Evolutionary conservation across 306 rosid species (phyloP).

Genomic region (Heteromeles arbutifolia): DNA sequence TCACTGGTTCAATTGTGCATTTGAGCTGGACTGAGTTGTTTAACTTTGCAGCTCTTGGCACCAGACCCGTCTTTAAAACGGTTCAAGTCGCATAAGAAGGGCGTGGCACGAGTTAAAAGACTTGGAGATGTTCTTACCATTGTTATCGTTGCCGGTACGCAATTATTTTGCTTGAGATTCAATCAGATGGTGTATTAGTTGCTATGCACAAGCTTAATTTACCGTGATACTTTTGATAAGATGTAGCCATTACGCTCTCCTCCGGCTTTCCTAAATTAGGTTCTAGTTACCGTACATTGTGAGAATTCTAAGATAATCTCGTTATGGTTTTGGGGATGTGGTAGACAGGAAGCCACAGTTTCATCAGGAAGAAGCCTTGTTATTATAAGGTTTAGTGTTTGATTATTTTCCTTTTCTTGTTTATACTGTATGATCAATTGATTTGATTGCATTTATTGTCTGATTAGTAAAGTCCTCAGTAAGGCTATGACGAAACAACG

Average conservation of each 20-base stretch:
- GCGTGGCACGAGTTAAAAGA: constrained; percentile 42
- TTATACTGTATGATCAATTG: neutral
- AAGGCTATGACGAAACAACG: neutral
- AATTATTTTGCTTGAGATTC: neutral
- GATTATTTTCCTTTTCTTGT: neutral
- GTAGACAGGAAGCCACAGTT: neutral
- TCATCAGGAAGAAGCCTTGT: neutral
- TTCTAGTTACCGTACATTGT: neutral
- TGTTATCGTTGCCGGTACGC: constrained; percentile 58
- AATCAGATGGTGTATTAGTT: neutral
- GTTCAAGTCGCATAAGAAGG: constrained; percentile 75
- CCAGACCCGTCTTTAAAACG: constrained; percentile 59
- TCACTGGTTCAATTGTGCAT: neutral
- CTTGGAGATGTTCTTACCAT: constrained; percentile 67
- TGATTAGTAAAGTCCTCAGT: neutral
- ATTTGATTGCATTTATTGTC: neutral
- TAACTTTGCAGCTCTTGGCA: constrained; percentile 69
- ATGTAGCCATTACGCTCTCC: neutral
- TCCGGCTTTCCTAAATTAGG: neutral
- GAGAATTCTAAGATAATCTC: neutral
- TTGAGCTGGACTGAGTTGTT: constrained; percentile 6
- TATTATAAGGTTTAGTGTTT: neutral
- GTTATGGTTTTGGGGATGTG: neutral
- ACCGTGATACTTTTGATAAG: neutral
- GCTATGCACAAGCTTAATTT: neutral